Evolutionary conservation across 2,329 filamentous ascomycete genomes (phyloP), one percentile per base, ranked within the genome.

Genomic region (Pyricularia grisea): DNA sequence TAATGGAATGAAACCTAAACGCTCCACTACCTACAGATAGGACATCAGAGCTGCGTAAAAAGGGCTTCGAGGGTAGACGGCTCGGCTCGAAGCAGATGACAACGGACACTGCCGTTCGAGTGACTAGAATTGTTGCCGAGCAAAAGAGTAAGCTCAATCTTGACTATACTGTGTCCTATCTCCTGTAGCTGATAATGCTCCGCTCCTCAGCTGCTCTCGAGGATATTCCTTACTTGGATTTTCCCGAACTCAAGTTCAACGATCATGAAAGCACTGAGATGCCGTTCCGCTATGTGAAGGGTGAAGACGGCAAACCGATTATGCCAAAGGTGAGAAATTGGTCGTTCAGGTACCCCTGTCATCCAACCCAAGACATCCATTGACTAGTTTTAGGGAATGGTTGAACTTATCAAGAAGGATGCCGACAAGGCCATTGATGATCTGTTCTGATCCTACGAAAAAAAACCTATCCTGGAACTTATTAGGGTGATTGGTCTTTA

Each of bases 41-140:
- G 71, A 99, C 95, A 4, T 94, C 92, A n/a, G 95, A 99, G 79
- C 82, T 99, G 74, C 89, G 95, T 68, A 93, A 92, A 79, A 97
- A 98, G 78, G 95, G 95, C 3, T 99, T 97, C 75, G 84, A 90
- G 70, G 93, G 94, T 70, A 89, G 95, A 68, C 87, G 95, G 70
- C 84, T 99, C 33, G 95, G 95, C 0, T 92, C 94, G 9, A 90
- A 94, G 74, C 95, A 99, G 80, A 97, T 99, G 94, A 98, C 95
- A 3, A 99, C 95, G 4, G 95, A 99, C 78, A 99, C 95, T 25
- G 95, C 95, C 4, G 95, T 97, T 67, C 87, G 95, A 73, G 94
- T 97, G 64, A 98, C 95, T 36, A 88, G 95, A 72, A 90, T 96
- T 74, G 91, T 98, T 6, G 89, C 94, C 12, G 91, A 97, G 75